Evolutionary conservation across 371 early-diverging fungal genomes (phyloP), one percentile per base, ranked within the genome.

Genomic region (Circinella minor): DNA sequence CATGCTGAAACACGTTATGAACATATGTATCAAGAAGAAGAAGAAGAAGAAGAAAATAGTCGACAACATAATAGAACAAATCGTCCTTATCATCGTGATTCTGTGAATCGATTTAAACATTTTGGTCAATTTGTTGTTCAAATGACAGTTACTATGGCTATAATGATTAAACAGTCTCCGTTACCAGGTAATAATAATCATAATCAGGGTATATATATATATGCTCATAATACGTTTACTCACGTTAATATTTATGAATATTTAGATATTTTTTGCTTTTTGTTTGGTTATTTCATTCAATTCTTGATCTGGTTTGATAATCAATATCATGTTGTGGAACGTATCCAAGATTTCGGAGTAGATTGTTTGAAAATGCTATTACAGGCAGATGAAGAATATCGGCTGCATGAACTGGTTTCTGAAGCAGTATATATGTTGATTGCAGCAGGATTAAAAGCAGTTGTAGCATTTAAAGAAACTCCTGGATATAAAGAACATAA

Each of bases 101-200:
- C 74, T 8, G 67, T 81, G 34, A 43, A 67, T 36, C 72, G 75
- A 15, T 79, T 78, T 34, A 77, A 78, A 63, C 68, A 61, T 20
- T 55, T 79, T 36, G 74, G 78, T 27, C 80, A 88, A 39, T 75
- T 77, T 18, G 76, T 89, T 14, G 84, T 84, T 63, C 71, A 85
- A 4, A 74, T 83, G 0, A 80, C 85, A 0, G 84, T 90, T 11
- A 71, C 79, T 3, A 74, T 77, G 49, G 91, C 91, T 0, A 79
- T 89, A 14, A 72, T 84, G 5, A 70, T 89, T 18, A 90, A 90
- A 70, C 89, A 86, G 69, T 89, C 90, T 0, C 91, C 90, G 15
- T 77, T 90, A 43, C 91, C 90, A 71, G 81, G 83, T 77, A 76
- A 36, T 60, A 36, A n/a, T 65, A 6, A 15, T 57, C 68, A 27